phyloP scores from a whole-genome alignment of 2,329 filamentous ascomycete species.

The Fusarium robinianum region DNA sequence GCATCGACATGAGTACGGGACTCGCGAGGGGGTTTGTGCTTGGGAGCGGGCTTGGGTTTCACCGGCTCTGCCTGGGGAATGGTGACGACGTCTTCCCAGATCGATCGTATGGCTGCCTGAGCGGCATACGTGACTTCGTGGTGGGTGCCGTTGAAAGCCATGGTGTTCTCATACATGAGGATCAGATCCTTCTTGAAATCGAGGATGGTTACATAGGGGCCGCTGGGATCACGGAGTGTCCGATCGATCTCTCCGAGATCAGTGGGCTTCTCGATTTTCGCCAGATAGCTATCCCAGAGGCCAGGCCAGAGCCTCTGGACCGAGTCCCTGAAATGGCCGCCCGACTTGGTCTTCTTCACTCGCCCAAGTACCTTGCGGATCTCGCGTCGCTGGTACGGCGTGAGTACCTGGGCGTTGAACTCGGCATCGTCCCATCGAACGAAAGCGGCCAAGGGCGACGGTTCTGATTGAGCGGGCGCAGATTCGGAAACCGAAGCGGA shows the following conservation, averaged over 20 bases:
- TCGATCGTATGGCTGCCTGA: slow-evolving; percentile 58
- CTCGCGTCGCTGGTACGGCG: slow-evolving; percentile 62
- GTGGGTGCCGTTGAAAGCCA: slow-evolving; percentile 78
- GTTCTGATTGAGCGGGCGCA: slow-evolving; percentile 23
- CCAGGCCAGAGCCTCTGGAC: slow-evolving; percentile 76
- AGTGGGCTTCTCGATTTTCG: slow-evolving; percentile 75
- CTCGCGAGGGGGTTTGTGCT: slow-evolving; percentile 45
- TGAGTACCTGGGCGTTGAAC: slow-evolving; percentile 56
- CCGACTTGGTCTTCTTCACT: slow-evolving; percentile 85
- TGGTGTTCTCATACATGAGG: slow-evolving; percentile 77
- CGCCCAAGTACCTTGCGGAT: slow-evolving; percentile 69
- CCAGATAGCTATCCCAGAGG: slow-evolving; percentile 73
- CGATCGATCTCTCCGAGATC: slow-evolving; percentile 83
- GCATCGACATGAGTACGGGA: slow-evolving; percentile 38
- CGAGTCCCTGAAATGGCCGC: slow-evolving; percentile 74
- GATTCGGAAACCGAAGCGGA: slow-evolving; percentile 31
- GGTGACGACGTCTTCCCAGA: slow-evolving; percentile 52
- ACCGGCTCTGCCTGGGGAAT: slow-evolving; percentile 58
- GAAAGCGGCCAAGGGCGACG: slow-evolving; percentile 38
- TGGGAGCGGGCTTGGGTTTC: slow-evolving; percentile 57
- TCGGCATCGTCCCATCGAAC: slow-evolving; percentile 49
- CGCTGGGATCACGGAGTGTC: slow-evolving; percentile 69
- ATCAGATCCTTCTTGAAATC: slow-evolving; percentile 75
- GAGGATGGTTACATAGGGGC: slow-evolving; percentile 67
- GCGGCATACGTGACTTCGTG: slow-evolving; percentile 71